Percentiles rank a stretch among this genome's conserved stretches.
phyloP scores from a whole-genome alignment of 1,284 basidiomycete species.

The Puccinia hordei region DNA sequence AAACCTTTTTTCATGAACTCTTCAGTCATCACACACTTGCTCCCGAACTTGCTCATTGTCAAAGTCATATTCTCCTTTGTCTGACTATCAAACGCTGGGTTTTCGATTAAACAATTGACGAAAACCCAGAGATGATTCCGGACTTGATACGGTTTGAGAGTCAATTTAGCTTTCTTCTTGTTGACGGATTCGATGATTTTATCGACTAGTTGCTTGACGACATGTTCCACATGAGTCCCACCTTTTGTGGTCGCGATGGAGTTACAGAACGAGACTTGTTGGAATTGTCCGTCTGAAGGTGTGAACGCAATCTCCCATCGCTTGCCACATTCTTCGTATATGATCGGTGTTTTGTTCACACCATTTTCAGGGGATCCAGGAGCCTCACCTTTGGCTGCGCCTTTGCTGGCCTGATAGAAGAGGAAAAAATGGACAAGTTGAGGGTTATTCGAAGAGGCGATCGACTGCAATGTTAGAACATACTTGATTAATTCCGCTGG shows the following conservation, averaged over 20 bases:
- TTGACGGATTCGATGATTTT: slow-evolving; percentile 71
- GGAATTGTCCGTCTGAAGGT: slow-evolving; percentile 84
- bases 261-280: slow-evolving; percentile 96
- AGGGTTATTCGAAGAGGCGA: slow-evolving; percentile 53
- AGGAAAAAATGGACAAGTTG: slow-evolving; percentile 58
- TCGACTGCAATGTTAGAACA: slow-evolving; percentile 51
- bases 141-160: slow-evolving; percentile 88
- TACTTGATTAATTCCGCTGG: slow-evolving; percentile 60
- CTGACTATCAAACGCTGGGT: slow-evolving; percentile 98
- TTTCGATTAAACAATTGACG: slow-evolving; percentile 93
- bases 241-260: slow-evolving; percentile 97
- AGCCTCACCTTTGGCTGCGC: slow-evolving; percentile 56
- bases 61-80: slow-evolving; percentile 96
- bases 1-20: slow-evolving; percentile 94
- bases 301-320: slow-evolving; percentile 98
- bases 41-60: slow-evolving; percentile 81
- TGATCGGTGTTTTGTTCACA: slow-evolving; percentile 72
- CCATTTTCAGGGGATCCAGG: slow-evolving; percentile 71
- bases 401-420: slow-evolving; percentile 53
- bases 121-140: slow-evolving; percentile 99
- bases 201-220: slow-evolving; percentile 88
- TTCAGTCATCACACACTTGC: slow-evolving; percentile 83
- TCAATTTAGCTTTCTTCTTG: slow-evolving; percentile 95
- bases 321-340: slow-evolving; percentile 77
- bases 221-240: slow-evolving; percentile 85